These are phyloP conservation scores for Alternaria arborescens DNA, from an alignment of 2,329 filamentous ascomycete genomes.

Conservation along the genomic window DNA sequence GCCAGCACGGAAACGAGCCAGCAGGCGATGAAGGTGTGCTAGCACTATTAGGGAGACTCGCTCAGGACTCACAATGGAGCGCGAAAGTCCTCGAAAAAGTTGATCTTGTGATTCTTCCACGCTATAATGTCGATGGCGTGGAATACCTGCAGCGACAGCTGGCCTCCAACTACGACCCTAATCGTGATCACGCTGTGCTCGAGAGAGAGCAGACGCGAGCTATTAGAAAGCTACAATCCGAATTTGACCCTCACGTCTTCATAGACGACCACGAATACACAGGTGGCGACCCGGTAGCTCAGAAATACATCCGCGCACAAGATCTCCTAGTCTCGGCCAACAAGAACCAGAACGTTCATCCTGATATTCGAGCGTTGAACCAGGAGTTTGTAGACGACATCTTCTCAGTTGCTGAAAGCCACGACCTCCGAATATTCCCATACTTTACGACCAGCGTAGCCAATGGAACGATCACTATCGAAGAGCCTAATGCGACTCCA, in stretches of 20 bases:
- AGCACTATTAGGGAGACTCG: constrained; percentile 39
- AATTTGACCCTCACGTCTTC: constrained; percentile 38
- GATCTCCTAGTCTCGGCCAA: constrained; percentile 39
- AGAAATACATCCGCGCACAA: constrained; percentile 32
- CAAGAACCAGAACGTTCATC: constrained; percentile 44
- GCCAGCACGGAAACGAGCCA: constrained; percentile 42
- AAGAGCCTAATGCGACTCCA: constrained; percentile 36
- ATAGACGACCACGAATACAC: constrained; percentile 41
- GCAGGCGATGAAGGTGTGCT: constrained; percentile 41
- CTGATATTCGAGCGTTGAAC: constrained; percentile 35
- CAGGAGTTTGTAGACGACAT: constrained; percentile 36
- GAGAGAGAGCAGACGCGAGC: constrained; percentile 29
- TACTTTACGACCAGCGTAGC: constrained; percentile 33
- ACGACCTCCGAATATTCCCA: constrained; percentile 32
- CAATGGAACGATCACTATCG: constrained; percentile 31
- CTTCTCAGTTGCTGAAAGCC: constrained; percentile 9
- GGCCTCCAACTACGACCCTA: constrained; percentile 36
- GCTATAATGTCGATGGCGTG: constrained; percentile 44
- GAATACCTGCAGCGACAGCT: constrained; percentile 33
- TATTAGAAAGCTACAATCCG: constrained; percentile 31
- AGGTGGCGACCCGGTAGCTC: constrained; percentile 20
- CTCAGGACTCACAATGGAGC: constrained; percentile 34
- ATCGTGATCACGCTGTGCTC: constrained; percentile 41
- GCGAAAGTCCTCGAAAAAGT: constrained; percentile 29
- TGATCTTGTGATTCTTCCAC: constrained; percentile 35